Base-by-base conservation (phyloP, 1,284 basidiomycete species). In the Anthracocystis walkeri region DNA sequence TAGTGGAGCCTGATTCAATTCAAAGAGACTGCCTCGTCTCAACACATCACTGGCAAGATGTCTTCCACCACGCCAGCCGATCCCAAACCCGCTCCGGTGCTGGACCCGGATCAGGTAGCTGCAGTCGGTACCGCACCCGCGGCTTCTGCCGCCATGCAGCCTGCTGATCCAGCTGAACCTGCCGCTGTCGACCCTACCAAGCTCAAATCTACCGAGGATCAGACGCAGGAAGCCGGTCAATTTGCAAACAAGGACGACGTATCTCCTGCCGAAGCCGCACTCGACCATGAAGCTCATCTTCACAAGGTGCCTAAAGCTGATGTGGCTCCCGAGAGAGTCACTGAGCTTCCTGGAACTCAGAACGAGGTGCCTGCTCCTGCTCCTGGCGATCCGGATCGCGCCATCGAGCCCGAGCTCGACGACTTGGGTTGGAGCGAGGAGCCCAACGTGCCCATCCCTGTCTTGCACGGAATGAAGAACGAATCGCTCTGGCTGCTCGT, bases 401-500 rank as follows among this genome's bases (percentile, higher is more conserved):
- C 80, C 18, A 57, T 73, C 41, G 80, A 82, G 49, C 79, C 79
- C 12, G 80, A 69, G 29, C 46, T 79, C n/a, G 53, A 72, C 31
- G 80, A 82, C 33, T 55, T 82, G 18, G 80, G 80, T 7, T 82
- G 80, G 80, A 71, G 69, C 65, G 72, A 72, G 50, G 67, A 81
- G 46, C 80, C 79, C n/a, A 55, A 44, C 10, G 58, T 79, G 7
- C 77, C 77, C 25, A 67, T 78, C 20, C 80, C 80, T 6, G 76
- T 84, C 10, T 57, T 86, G 25, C 74, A 77, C 42, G 87, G 87
- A 4, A 67, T 87, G 38, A 73, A 82, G 52, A 87, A 87, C 67
- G 87, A 87, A 23, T 84, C 87, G 31, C 68, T 88, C 11, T 88
- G 86, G 82, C 81, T 84, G 42, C 79, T 87, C n/a, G 77, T 87